Base-by-base conservation (phyloP, 176 grass and related monocot species). In the Avena eriantha region DNA sequence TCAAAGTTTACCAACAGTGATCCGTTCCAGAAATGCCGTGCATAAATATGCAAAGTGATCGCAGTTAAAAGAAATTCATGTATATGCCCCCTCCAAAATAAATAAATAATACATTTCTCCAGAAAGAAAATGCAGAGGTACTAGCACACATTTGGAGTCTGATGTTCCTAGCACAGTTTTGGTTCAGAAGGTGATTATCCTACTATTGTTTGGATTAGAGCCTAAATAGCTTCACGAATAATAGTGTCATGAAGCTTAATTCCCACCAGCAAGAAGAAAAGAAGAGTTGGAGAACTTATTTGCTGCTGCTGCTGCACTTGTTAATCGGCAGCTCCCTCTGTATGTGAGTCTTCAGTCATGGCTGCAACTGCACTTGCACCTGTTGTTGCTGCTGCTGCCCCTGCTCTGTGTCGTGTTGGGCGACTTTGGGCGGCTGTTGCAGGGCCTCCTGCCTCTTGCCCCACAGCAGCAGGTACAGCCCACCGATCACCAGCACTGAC, bases 381-480 rank as follows among this genome's bases (percentile, higher is more conserved):
- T 29, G 29, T 29, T 29, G 29, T 1, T 77, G 39, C 39, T 41
- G 88, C 43, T 82, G 43, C 36, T 93, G 92, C 58, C 85, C 82
- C 55, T 90, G 88, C 48, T 83, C 74, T 22, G 85, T 88, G 45
- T 89, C 88, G 14, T 86, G 70, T 59, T 86, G 34, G 58, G 74
- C 56, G 13, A 72, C 43, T 73, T 94, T 96, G 79, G 80, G 86
- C 64, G 67, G 82, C 34, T 60, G 77, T 9, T 18, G 80, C 64
- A 83, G 31, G 34, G 87, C 81, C 80, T 98, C 96, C 82, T 90
- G 77, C 81, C 86, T 88, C 83, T 98, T 98, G 55, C 92, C 96
- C 96, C 93, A 96, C 77, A 98, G 82, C 43, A 98, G 93, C 16
- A 98, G 90, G 77, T 96, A 98, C 56, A 96, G 86, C 10, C 93